Percentiles rank a stretch among this genome's conserved stretches.
These are phyloP conservation scores for Mucor indicus DNA, from an alignment of 371 early-diverging fungal species.

Conservation along the genomic window DNA sequence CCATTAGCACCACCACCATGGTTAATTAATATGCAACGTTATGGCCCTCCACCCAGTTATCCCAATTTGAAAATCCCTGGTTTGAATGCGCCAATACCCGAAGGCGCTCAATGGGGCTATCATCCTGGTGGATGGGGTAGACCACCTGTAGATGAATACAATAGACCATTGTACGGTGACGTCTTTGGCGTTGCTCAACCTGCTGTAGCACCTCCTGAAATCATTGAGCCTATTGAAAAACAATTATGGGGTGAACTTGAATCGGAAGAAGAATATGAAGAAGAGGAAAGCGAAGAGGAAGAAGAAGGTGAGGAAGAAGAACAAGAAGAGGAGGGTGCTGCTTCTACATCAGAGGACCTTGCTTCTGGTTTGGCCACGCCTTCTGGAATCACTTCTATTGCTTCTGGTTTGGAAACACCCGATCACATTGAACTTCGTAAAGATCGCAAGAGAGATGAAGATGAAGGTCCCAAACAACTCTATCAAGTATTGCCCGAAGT, in stretches of 20 bases:
- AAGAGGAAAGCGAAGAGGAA: constrained; percentile 56
- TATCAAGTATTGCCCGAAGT: constrained; percentile 89
- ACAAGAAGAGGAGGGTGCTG: constrained; percentile 45
- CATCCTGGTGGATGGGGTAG: constrained; percentile 99
- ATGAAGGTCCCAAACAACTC: constrained; percentile 73
- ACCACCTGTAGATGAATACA: constrained; percentile 95
- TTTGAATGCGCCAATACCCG: constrained; percentile 96
- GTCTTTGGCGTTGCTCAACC: constrained; percentile 78
- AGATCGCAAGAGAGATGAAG: constrained; percentile 46
- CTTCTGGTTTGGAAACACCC: constrained; percentile 89
- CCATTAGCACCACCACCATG: constrained; percentile 96
- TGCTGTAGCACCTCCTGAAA: constrained; percentile 39
- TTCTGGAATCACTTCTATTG: constrained; percentile 81
- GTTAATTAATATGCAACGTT: constrained; percentile 98
- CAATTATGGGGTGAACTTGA: constrained; percentile 86
- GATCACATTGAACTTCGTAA: constrained; percentile 91
- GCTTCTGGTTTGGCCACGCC: constrained; percentile 82
- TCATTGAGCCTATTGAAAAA: constrained; percentile 69
- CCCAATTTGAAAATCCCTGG: constrained; percentile 94
- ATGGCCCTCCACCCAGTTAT: constrained; percentile 97
- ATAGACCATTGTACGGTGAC: constrained; percentile 94
- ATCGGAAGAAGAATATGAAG: constrained; percentile 63
- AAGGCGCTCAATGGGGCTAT: constrained; percentile 98
- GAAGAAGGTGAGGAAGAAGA: constrained; percentile 64
- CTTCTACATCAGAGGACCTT: constrained; percentile 31